Conservation (phyloP, 768 basidiomycete species). For the Coprinopsis marcescibilis region DNA sequence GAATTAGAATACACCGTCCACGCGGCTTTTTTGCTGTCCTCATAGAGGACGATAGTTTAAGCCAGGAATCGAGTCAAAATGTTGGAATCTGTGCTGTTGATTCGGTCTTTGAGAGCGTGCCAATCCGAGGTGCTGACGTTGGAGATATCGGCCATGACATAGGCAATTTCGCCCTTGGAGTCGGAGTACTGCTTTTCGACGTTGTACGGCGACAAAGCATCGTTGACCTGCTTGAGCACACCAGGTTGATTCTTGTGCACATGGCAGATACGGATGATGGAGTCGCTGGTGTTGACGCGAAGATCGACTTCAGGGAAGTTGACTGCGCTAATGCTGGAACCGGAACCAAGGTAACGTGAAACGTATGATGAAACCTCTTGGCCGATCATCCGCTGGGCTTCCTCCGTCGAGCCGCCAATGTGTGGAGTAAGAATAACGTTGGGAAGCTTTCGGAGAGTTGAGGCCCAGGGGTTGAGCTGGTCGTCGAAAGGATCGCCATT, state of each 20-base stretch:
- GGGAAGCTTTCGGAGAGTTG: slow-evolving; percentile 63
- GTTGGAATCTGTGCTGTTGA: slow-evolving; percentile 76
- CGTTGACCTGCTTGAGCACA: slow-evolving; percentile 93
- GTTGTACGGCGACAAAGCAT: slow-evolving; percentile 89
- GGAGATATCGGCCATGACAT: slow-evolving; percentile 95
- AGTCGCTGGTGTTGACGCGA: slow-evolving; percentile 82
- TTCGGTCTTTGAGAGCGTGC: slow-evolving; percentile 68
- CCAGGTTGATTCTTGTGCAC: slow-evolving; percentile 95
- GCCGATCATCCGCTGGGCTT: slow-evolving; percentile 96
- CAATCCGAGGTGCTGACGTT: slow-evolving; percentile 81
- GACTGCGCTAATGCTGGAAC: slow-evolving; percentile 87
- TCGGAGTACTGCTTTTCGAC: slow-evolving; percentile 99
- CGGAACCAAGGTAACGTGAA: slow-evolving; percentile 86
- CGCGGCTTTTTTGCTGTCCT: slow-evolving; percentile 20
- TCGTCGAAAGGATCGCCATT: slow-evolving; percentile 91
- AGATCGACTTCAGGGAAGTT: slow-evolving; percentile 99
- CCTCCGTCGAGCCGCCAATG: slow-evolving; percentile 98
- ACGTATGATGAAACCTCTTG: slow-evolving; percentile 87
- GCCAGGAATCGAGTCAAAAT: slow-evolving; percentile 86
- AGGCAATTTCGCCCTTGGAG: slow-evolving; percentile 87
- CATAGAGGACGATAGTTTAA: slow-evolving; percentile 19
- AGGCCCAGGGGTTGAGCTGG: slow-evolving; percentile 81
- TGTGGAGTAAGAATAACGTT: slow-evolving; percentile 98
- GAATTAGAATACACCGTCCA: slow-evolving; percentile 27
- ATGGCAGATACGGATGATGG: slow-evolving; percentile 86